Percentiles rank a stretch among this genome's conserved stretches.
These are phyloP conservation scores for Halophytophthora polymorphica DNA, from an alignment of 352 stramenopile species.

Conservation along the genomic window DNA sequence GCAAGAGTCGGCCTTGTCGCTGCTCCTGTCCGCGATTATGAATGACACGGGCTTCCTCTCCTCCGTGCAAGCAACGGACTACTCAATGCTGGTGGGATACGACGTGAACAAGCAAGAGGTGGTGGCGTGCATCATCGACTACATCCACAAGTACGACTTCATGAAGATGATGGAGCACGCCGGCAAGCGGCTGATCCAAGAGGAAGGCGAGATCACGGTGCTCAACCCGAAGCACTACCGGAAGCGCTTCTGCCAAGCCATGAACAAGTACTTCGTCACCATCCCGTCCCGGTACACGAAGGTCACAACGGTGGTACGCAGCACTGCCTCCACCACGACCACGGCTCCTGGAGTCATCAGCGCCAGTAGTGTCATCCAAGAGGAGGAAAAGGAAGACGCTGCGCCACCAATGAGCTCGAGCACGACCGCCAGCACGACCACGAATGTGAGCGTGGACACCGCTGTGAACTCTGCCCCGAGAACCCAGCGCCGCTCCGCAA, in stretches of 20 bases:
- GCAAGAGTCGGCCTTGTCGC: slow-evolving; percentile 78
- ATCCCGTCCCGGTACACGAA: slow-evolving; percentile 86
- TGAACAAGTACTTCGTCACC: slow-evolving; percentile 89
- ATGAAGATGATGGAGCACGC: slow-evolving; percentile 90
- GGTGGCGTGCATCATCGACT: slow-evolving; percentile 87
- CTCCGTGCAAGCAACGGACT: slow-evolving; percentile 82
- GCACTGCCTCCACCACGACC: slow-evolving; percentile 21
- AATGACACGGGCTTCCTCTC: slow-evolving; percentile 86
- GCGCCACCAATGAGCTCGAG: slow-evolving; percentile 27
- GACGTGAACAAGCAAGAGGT: slow-evolving; percentile 85
- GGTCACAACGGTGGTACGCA: slow-evolving; percentile 63
- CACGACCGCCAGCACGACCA: slow-evolving; percentile 19
- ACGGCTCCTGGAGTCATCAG: slow-evolving; percentile 13
- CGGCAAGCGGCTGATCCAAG: slow-evolving; percentile 85
- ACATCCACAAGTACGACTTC: slow-evolving; percentile 90
- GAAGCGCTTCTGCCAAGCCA: slow-evolving; percentile 79
- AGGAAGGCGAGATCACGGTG: slow-evolving; percentile 87
- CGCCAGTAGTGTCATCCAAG: slow-evolving; percentile 18
- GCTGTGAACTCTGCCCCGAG: slow-evolving; percentile 14
- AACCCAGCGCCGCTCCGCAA: slow-evolving; percentile 17
- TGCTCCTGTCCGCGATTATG: slow-evolving; percentile 79
- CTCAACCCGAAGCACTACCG: slow-evolving; percentile 86
- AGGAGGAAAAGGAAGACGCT: slow-evolving; percentile 29
- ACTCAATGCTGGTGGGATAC: slow-evolving; percentile 88
- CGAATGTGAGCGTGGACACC: slow-evolving; percentile 20